Evolutionary conservation across 495 filamentous ascomycete species (phyloP), one percentile per base, ranked within the genome.

Genomic region (Daldinia childiae): DNA sequence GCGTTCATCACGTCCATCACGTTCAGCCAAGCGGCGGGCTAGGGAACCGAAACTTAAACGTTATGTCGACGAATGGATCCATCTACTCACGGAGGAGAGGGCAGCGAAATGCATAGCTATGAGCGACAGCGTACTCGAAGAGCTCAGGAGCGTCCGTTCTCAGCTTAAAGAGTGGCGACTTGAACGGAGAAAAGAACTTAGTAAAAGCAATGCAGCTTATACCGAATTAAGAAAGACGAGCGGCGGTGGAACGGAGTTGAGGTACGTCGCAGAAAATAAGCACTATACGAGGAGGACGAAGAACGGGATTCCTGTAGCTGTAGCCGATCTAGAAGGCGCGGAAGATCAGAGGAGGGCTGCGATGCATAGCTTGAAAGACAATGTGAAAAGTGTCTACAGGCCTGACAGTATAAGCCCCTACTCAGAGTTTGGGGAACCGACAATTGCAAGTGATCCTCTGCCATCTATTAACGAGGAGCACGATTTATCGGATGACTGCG

Each of bases 51-150:
- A 76, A 32, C 38, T 85, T 27, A 30, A 71, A 30, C 67, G 69
- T 41, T 58, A 82, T 12, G 72, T 86, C 8, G 78, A 81, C n/a
- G 72, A 67, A 11, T 86, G 84, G 84, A 81, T 84, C 29, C 54
- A 65, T 21, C 66, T 75, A 6, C 66, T 66, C 8, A 48, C 26
- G 36, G 17, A 60, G 26, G 57, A 71, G 4, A 58, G 65, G 24
- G 52, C 56, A 30, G 30, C 58, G 43, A 50, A 60, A 39, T 77
- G 76, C 26, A 67, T 57, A 41, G 62, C 45, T 17, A 58, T 61
- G 66, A 71, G 77, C 51, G 69, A 76, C 0, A 32, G 57, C n/a
- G 24, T 76, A 8, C 55, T 66, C 3, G 12, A 12, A 5, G 38
- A 66, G 12, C 66, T 77, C 8, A 64, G 73, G 58, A 32, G 24